Evolutionary conservation across 2,329 filamentous ascomycete species (phyloP).

Genomic region (Nemania bipapillata): DNA sequence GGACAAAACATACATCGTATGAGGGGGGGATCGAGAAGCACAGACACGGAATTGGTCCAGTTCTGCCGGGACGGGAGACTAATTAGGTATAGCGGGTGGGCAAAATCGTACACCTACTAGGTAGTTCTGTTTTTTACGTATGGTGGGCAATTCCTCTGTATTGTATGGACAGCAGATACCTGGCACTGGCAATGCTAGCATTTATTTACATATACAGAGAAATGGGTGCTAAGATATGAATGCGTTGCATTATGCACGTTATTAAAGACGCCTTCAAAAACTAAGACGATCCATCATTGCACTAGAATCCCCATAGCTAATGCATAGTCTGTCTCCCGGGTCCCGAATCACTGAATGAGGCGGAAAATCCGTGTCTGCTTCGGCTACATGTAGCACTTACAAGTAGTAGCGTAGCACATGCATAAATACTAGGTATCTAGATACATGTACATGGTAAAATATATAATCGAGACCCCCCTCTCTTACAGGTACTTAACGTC

Average conservation of each 20-base stretch:
- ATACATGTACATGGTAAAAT: no score
- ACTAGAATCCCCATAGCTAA: background rate
- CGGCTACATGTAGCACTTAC: background rate
- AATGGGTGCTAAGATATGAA: no score
- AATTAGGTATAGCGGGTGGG: slow-evolving; percentile 15
- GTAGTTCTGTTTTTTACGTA: background rate
- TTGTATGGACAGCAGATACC: no score
- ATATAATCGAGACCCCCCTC: background rate
- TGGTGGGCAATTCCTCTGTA: no score
- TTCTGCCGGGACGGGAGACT: slow-evolving; percentile 26
- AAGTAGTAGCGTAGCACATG: background rate
- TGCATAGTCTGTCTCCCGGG: background rate
- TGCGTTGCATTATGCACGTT: slow-evolving; percentile 3
- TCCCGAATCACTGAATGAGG: background rate
- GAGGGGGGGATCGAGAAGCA: slow-evolving; percentile 28
- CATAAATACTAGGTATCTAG: no score
- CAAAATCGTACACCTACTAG: slow-evolving; percentile 9
- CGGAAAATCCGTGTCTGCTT: background rate
- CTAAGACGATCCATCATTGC: background rate
- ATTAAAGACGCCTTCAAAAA: background rate
- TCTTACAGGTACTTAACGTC: no score
- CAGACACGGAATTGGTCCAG: slow-evolving; percentile 23
- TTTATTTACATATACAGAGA: no score
- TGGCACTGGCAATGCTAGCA: no score
- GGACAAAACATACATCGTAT: slow-evolving; percentile 11